Percentiles rank a stretch among this genome's conserved stretches.
Evolutionary conservation across 2,329 filamentous ascomycete species (phyloP).

Genomic region (Pseudogymnoascus sp.): DNA sequence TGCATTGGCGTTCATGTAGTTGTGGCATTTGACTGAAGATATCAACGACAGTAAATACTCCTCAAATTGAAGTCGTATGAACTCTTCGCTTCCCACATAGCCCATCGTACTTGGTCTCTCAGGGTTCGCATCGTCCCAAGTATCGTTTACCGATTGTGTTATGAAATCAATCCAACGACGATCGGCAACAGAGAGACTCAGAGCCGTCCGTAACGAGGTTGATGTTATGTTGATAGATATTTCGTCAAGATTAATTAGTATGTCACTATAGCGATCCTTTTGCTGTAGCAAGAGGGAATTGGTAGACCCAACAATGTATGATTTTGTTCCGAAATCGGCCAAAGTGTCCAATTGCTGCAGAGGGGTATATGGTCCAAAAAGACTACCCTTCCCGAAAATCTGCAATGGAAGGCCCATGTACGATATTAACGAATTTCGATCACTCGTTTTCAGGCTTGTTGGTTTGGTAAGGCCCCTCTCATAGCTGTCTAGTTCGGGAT

Average conservation of each 20-base stretch:
- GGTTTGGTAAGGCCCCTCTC: conserved; percentile 67
- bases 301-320: conserved; percentile 93
- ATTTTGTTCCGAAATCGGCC: conserved; percentile 89
- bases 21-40: conserved; percentile 82
- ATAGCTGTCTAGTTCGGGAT: conserved; percentile 82
- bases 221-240: conserved; percentile 78
- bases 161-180: conserved; percentile 95
- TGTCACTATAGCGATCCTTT: conserved; percentile 90
- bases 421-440: conserved; percentile 77
- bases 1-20: conserved; percentile 47
- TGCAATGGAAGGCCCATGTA: conserved; percentile 95
- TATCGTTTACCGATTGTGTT: conserved; percentile 87
- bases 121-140: conserved; percentile 91
- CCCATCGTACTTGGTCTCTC: conserved; percentile 87
- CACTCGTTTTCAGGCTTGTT: conserved; percentile 82
- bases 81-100: conserved; percentile 92
- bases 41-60: conserved; percentile 88
- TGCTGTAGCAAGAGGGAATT: conserved; percentile 92
- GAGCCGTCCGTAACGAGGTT: conserved; percentile 62
- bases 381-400: conserved; percentile 89
- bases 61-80: conserved; percentile 94
- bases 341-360: conserved; percentile 91
- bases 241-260: conserved; percentile 92
- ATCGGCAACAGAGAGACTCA: conserved; percentile 76
- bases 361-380: conserved; percentile 95